Evolutionary conservation across 495 filamentous ascomycete genomes (phyloP).

Genomic region (Penicillium salamii): DNA sequence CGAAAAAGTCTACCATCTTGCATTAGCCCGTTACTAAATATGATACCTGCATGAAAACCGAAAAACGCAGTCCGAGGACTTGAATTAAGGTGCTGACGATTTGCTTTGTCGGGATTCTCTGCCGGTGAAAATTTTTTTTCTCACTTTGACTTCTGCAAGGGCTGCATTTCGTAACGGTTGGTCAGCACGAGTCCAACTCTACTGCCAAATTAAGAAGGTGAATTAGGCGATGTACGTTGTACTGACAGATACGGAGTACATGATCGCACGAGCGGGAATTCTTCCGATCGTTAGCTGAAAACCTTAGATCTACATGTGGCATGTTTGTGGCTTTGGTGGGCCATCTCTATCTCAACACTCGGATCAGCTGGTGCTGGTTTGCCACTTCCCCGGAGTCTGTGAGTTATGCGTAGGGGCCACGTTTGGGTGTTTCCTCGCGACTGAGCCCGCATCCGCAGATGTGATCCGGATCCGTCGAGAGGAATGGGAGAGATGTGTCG

Average conservation of each 20-base stretch:
- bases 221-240: background rate
- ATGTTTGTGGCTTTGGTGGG: background rate
- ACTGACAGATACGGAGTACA: background rate
- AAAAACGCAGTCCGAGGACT: background rate
- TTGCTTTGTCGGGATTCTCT: conserved; percentile 1
- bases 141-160: background rate
- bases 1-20: conserved; percentile 5
- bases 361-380: conserved; percentile 8
- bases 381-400: conserved; percentile 10
- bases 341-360: conserved; percentile 1
- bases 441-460: background rate
- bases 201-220: background rate
- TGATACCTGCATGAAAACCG: conserved; percentile 1
- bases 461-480: background rate
- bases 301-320: background rate
- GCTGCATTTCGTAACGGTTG: background rate
- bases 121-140: conserved; percentile 9
- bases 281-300: background rate
- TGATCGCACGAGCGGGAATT: background rate
- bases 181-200: background rate
- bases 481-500: background rate
- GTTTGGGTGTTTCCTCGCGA: background rate
- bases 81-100: conserved; percentile 7
- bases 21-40: conserved; percentile 7
- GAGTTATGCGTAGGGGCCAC: conserved; percentile 1